Evolutionary conservation across 345 rosid genomes (phyloP), one percentile per base, ranked within the genome.

Genomic region (Brassica napus): DNA sequence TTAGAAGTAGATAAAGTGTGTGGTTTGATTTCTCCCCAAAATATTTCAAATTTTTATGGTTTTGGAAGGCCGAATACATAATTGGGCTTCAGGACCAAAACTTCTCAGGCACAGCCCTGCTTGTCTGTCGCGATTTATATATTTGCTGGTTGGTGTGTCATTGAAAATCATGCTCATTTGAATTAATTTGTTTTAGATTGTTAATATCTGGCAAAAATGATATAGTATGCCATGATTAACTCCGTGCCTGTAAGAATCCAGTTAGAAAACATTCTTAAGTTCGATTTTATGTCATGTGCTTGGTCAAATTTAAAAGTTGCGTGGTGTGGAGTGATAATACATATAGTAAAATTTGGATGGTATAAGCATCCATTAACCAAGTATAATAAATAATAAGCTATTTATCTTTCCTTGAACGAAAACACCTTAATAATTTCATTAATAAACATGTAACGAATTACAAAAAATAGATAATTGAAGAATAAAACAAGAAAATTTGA

Each of bases 371-470:
- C 14, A 62, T 10, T 62, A 14, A n/a, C 23, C 62, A 71, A n/a
- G 49, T 11, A 61, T 28, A 26, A 61, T 5, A 61, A 24, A 59
- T 9, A 23, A 10, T 59, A 23, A 23, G 31, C 1, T 18, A 44
- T 26, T 23, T 37, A 11, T 44, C 14, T 24, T 1, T 14, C 26
- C 15, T n/a, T 14, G 3, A n/a, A 49, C 24, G 11, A 26, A 49
- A 26, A 69, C 21, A 49, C 31, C 0, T 62, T 70, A 9, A 70
- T 70, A 9, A 70, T 24, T 77, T 77, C 11, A 54, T 77, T 18
- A 14, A 35, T 64, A n/a, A 54, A 49, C 61, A 35, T 35, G 28
- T 4, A 35, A 66, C 18, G 6, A 11, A 15, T 66, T 18, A 39
- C 55, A 39, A 49, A 39, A 52, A 65, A 39, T 9, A 10, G 18